These are phyloP conservation scores for Aegilops bicornis DNA, from an alignment of 176 grass and related monocot species.

Conservation along the genomic window DNA sequence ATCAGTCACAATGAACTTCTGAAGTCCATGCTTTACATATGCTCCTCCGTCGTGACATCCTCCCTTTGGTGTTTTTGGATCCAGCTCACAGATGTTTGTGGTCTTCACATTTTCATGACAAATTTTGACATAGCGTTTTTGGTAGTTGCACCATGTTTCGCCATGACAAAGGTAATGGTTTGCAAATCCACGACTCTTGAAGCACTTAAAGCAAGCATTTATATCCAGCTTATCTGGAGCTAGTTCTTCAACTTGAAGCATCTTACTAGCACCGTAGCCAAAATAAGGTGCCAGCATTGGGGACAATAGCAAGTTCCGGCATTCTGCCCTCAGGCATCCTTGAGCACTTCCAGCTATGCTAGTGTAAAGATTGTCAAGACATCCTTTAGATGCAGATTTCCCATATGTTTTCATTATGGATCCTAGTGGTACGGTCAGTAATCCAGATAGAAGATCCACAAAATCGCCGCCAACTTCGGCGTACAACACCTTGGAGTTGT, in stretches of 20 bases:
- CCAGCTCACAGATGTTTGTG: not conserved
- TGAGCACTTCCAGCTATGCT: not conserved
- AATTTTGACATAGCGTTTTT: no score
- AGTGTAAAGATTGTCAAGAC: not conserved
- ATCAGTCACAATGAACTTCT: slow-evolving; percentile 4
- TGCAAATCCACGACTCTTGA: no score
- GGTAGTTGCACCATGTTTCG: no score
- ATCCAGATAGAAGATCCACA: not conserved
- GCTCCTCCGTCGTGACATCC: not conserved
- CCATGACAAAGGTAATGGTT: fast-evolving
- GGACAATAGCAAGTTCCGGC: not conserved
- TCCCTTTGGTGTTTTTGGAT: not conserved
- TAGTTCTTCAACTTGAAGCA: not conserved
- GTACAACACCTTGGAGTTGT: not conserved
- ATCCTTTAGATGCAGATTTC: not conserved
- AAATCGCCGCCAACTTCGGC: slow-evolving; percentile 21
- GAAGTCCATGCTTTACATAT: not conserved
- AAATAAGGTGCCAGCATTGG: not conserved
- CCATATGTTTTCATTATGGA: not conserved
- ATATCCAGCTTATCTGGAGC: not conserved
- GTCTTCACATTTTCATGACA: no score
- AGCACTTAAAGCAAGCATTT: no score
- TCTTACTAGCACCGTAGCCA: not conserved
- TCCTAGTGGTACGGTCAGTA: slow-evolving; percentile 3
- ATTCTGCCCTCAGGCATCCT: not conserved